Percentiles rank a stretch among this genome's conserved stretches.
Conservation (phyloP, 2,329 filamentous ascomycete genomes). For the Teratosphaeria nubilosa region DNA sequence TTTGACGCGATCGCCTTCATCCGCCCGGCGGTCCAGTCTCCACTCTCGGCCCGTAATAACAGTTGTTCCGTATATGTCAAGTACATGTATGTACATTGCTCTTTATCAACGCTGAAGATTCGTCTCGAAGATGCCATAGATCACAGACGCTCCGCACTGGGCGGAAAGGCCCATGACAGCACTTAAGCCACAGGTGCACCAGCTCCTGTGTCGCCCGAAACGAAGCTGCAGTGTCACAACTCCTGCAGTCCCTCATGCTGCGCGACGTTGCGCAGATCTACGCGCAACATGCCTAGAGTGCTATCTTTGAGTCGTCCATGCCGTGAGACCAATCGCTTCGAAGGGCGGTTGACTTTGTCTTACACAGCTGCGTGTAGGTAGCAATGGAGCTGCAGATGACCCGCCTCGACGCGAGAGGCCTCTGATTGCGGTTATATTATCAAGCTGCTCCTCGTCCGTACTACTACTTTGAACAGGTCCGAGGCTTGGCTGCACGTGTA, state of each 20-base stretch:
- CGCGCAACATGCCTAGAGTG: not conserved
- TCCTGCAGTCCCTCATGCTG: not conserved
- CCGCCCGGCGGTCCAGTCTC: too few species aligned
- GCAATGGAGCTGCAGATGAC: not conserved
- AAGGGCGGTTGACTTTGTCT: not conserved
- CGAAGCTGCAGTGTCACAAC: not conserved
- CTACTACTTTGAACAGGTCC: not conserved
- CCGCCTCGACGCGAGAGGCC: not conserved
- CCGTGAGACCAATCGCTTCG: not conserved
- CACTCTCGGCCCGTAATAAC: too few species aligned
- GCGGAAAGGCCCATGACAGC: too few species aligned
- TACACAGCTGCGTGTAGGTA: not conserved
- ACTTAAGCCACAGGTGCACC: too few species aligned
- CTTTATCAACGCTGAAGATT: too few species aligned
- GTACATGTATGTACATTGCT: too few species aligned
- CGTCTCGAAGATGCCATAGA: too few species aligned
- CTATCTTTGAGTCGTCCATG: not conserved
- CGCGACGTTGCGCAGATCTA: not conserved
- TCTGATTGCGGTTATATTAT: not conserved
- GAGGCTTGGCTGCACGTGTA: not conserved
- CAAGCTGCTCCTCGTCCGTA: not conserved
- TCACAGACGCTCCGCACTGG: too few species aligned
- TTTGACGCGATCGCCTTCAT: too few species aligned
- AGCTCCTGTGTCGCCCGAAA: too few species aligned
- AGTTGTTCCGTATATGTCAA: too few species aligned